A percentile compares a stretch with the other conserved stretches of the same genome.
Evolutionary conservation across 2,329 filamentous ascomycete species (phyloP).

Genomic region (Penicillium brasilianum): DNA sequence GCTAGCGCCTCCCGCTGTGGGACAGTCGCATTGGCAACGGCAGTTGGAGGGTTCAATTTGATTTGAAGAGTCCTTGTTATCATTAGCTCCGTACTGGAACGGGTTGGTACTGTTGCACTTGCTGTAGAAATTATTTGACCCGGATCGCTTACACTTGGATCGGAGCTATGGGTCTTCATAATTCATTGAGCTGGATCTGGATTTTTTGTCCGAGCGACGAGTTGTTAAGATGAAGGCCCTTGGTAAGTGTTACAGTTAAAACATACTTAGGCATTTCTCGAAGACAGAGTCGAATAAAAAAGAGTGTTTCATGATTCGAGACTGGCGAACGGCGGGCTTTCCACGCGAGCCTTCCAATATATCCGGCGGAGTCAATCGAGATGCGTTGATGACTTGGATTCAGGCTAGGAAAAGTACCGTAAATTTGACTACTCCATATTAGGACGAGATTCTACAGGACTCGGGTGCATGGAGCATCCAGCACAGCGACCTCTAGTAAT

Average conservation of each 20-base stretch:
- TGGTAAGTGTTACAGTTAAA: too few relatives aligned
- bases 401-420: neutral
- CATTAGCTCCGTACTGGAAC: neutral
- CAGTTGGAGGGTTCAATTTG: neutral
- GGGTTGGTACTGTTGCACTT: neutral
- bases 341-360: neutral
- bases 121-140: neutral
- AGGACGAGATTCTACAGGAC: conserved; percentile 14
- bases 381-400: neutral
- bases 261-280: too few relatives aligned
- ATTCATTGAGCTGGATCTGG: neutral
- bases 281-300: neutral
- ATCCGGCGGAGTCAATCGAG: neutral
- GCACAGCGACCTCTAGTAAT: neutral
- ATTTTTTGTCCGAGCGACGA: neutral
- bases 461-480: conserved; percentile 11
- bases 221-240: neutral
- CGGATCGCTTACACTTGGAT: neutral
- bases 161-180: neutral
- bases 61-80: neutral
- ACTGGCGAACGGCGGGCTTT: neutral
- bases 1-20: conserved; percentile 24
- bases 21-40: conserved; percentile 3
- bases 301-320: neutral
- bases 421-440: neutral